These are phyloP conservation scores for Radiomyces spectabilis DNA, from an alignment of 192 early-diverging fungal species.

Conservation along the genomic window DNA sequence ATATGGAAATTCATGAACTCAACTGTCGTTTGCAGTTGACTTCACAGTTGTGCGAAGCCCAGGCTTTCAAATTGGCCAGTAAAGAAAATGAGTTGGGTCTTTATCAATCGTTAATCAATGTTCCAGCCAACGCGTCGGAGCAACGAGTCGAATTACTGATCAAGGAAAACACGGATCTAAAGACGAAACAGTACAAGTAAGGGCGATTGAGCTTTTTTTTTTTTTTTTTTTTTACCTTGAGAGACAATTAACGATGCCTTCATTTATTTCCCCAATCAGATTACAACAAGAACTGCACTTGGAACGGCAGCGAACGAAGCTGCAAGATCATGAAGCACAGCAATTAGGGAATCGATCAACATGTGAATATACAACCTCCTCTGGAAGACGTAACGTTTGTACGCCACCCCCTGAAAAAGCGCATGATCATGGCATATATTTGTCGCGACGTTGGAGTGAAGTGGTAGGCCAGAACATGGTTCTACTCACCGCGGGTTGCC, in stretches of 20 bases:
- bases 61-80: neutral
- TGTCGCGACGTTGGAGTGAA: conserved; percentile 8
- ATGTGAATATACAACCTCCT: too few relatives aligned
- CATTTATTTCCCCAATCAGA: neutral
- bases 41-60: neutral
- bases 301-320: neutral
- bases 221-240: neutral
- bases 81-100: neutral
- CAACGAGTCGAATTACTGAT: too few relatives aligned
- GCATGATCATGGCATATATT: neutral
- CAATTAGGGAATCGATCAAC: too few relatives aligned
- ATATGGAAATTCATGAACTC: conserved; percentile 15
- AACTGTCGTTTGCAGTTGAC: neutral
- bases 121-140: too few relatives aligned
- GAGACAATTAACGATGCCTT: neutral
- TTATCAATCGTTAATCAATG: neutral
- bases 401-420: neutral
- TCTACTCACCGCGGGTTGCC: neutral
- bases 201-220: neutral
- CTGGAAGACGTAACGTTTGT: too few relatives aligned
- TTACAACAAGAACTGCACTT: neutral
- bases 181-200: neutral
- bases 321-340: neutral
- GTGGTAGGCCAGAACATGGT: conserved; percentile 8
- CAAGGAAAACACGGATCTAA: neutral